Percentiles rank a stretch among this genome's conserved stretches.
Evolutionary conservation across 2,329 filamentous ascomycete genomes (phyloP).

Genomic region (Exophiala oligosperma): DNA sequence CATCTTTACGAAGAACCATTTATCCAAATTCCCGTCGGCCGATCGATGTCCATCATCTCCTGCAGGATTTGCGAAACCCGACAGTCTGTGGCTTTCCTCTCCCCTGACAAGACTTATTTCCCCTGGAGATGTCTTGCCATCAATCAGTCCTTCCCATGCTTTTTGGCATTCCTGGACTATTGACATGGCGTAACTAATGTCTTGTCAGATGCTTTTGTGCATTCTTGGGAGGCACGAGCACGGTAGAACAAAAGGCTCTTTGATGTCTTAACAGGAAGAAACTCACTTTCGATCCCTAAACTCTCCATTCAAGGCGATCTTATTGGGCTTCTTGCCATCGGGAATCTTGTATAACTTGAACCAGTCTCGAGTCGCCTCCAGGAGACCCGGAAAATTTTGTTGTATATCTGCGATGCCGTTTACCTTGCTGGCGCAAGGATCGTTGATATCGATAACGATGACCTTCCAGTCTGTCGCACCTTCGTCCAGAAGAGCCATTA

Average conservation of each 20-base stretch:
- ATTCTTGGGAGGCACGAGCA: background rate
- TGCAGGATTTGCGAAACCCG: background rate
- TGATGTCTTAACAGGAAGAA: too few species aligned
- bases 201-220: background rate
- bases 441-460: constrained; percentile 94
- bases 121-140: constrained; percentile 66
- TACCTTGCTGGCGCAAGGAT: constrained; percentile 91
- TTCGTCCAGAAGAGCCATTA: constrained; percentile 98
- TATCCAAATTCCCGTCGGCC: background rate
- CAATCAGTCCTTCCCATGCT: constrained; percentile 94
- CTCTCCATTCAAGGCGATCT: constrained; percentile 99
- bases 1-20: background rate
- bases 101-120: background rate
- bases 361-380: constrained; percentile 99
- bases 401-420: constrained; percentile 99
- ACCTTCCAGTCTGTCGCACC: constrained; percentile 99
- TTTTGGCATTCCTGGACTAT: constrained; percentile 93
- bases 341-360: constrained; percentile 99
- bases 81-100: background rate
- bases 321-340: constrained; percentile 99
- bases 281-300: constrained; percentile 97
- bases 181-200: constrained; percentile 70
- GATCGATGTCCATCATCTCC: background rate
- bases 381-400: constrained; percentile 92
- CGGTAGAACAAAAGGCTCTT: background rate